Percentiles rank a stretch among this genome's conserved stretches.
These are phyloP conservation scores for Cordyceps cateniannulata DNA, from an alignment of 2,329 filamentous ascomycete species.

Conservation along the genomic window DNA sequence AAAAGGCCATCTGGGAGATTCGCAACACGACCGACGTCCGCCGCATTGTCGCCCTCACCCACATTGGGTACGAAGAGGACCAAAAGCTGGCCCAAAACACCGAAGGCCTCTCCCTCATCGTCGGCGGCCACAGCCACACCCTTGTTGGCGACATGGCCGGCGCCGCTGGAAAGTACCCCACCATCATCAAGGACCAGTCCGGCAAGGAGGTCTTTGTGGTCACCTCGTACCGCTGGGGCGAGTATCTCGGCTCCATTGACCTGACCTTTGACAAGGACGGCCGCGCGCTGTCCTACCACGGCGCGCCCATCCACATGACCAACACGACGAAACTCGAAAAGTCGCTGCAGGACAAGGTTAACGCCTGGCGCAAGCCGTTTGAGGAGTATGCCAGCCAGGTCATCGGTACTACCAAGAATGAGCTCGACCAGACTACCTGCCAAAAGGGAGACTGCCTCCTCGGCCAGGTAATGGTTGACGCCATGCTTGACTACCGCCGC, in stretches of 20 bases:
- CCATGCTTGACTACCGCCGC: conserved; percentile 54
- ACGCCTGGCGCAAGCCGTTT: conserved; percentile 54
- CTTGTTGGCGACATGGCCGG: conserved; percentile 53
- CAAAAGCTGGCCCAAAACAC: conserved; percentile 53
- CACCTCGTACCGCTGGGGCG: conserved; percentile 61
- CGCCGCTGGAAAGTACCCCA: conserved; percentile 56
- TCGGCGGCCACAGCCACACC: conserved; percentile 56
- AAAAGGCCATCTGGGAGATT: conserved; percentile 56
- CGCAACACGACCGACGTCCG: conserved; percentile 54
- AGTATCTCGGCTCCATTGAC: conserved; percentile 63
- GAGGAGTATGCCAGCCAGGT: conserved; percentile 51
- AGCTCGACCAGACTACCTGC: conserved; percentile 54
- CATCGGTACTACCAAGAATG: conserved; percentile 47
- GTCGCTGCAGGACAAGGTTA: conserved; percentile 50
- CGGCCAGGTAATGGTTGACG: conserved; percentile 50
- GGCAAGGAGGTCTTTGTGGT: conserved; percentile 64
- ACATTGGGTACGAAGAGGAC: conserved; percentile 61
- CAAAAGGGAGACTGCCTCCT: conserved; percentile 51
- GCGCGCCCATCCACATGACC: conserved; percentile 57
- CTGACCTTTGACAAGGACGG: conserved; percentile 55
- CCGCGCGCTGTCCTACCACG: conserved; percentile 56
- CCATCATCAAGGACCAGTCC: conserved; percentile 52
- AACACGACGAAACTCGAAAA: conserved; percentile 53
- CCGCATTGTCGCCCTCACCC: conserved; percentile 59
- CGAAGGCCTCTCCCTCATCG: conserved; percentile 60